A percentile compares a stretch with the other conserved stretches of the same genome.
phyloP scores from a whole-genome alignment of 805 yeast species.

The Lachancea sp. region DNA sequence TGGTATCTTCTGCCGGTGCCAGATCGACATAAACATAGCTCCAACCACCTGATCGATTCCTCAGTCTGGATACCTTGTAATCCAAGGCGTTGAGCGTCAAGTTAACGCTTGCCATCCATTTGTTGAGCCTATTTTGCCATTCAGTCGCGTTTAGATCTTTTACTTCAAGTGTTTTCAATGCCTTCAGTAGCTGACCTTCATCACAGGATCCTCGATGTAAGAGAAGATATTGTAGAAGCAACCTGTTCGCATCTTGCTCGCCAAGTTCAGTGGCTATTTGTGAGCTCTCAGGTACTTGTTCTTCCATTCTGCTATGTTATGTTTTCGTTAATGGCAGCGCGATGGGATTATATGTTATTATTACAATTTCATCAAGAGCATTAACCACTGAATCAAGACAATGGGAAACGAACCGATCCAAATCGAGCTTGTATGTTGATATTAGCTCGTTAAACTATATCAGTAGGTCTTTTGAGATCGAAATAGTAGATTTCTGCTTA shows the following conservation, averaged over 20 bases:
- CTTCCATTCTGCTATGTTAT: neutral
- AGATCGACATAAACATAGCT: constrained; percentile 26
- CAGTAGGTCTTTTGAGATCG: no score
- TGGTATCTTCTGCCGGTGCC: constrained; percentile 21
- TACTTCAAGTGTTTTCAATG: constrained; percentile 10
- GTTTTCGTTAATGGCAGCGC: no score
- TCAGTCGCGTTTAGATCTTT: constrained; percentile 8
- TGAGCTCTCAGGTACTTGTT: neutral
- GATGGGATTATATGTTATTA: no score
- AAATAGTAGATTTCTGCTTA: no score
- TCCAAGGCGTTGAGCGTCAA: constrained; percentile 18
- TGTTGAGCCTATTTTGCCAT: constrained; percentile 9
- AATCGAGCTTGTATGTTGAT: no score
- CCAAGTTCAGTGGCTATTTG: neutral
- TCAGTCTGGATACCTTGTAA: constrained; percentile 18
- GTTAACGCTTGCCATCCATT: constrained; percentile 17
- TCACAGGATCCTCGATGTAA: constrained; percentile 23
- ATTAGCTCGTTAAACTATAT: no score
- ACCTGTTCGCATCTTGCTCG: constrained; percentile 2
- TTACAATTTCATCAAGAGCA: neutral
- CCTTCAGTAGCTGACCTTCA: constrained; percentile 19
- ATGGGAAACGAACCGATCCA: neutral
- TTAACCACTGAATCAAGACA: neutral
- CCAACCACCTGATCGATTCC: constrained; percentile 23
- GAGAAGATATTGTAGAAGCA: constrained; percentile 22